A percentile compares a stretch with the other conserved stretches of the same genome.
phyloP scores from a whole-genome alignment of 129 eudicot genomes.

The Pulicaria dysenterica region DNA sequence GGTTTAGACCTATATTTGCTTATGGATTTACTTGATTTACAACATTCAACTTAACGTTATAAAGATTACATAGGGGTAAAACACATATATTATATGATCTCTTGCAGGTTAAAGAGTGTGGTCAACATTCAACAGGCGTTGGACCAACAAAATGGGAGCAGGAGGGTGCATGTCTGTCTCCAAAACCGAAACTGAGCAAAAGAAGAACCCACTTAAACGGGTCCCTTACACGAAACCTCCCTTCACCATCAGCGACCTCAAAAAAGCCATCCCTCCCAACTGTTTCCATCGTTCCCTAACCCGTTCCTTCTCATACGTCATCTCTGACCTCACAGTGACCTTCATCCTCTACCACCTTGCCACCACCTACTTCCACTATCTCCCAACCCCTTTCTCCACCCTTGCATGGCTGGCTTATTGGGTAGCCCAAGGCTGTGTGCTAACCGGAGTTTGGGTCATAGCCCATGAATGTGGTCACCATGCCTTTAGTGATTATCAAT shows the following conservation, averaged over 20 bases:
- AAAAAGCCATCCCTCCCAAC: conserved; percentile 39
- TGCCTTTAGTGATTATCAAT: conserved; percentile 60
- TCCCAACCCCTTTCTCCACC: conserved; percentile 25
- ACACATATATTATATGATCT: not conserved
- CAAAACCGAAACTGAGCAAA: not conserved
- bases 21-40: too few species aligned
- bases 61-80: not conserved
- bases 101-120: conserved; percentile 32
- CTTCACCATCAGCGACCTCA: conserved; percentile 39
- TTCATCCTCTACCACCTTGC: conserved; percentile 28
- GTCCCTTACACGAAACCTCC: conserved; percentile 36
- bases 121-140: conserved; percentile 7
- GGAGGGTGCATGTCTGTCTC: conserved; percentile 24
- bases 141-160: conserved; percentile 28
- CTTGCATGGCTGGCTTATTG: conserved; percentile 32
- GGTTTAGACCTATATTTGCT: too few species aligned
- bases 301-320: conserved; percentile 32
- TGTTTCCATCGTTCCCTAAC: conserved; percentile 34
- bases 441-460: conserved; percentile 36
- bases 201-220: conserved; percentile 20
- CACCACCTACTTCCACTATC: conserved; percentile 29
- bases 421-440: conserved; percentile 34
- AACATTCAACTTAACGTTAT: too few species aligned
- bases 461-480: conserved; percentile 51
- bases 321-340: conserved; percentile 20